Percentiles rank a stretch among this genome's conserved stretches.
These are phyloP conservation scores for Zalaria obscura DNA, from an alignment of 2,329 filamentous ascomycete species.

Conservation along the genomic window DNA sequence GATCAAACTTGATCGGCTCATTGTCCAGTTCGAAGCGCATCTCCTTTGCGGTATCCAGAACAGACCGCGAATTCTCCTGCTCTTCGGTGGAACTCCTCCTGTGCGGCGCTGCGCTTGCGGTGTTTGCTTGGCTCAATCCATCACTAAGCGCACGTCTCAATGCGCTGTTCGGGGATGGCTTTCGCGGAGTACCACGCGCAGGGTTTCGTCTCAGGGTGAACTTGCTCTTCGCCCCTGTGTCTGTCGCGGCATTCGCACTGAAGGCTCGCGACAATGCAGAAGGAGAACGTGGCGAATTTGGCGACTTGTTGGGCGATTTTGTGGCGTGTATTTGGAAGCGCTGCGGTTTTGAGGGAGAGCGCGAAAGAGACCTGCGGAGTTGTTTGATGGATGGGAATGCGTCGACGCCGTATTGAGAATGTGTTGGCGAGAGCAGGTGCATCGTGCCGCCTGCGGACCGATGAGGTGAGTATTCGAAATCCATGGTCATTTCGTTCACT, in stretches of 20 bases:
- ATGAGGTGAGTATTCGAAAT: constrained; percentile 35
- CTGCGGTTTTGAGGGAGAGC: constrained; percentile 74
- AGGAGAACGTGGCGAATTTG: constrained; percentile 26
- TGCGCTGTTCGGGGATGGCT: constrained; percentile 51
- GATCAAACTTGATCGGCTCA: constrained; percentile 33
- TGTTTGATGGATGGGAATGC: constrained; percentile 69
- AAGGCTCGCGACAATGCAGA: constrained; percentile 16
- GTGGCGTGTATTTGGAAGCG: constrained; percentile 51
- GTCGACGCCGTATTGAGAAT: constrained; percentile 52
- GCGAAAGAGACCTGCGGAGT: constrained; percentile 73
- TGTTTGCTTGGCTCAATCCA: constrained; percentile 27
- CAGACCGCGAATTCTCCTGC: constrained; percentile 17
- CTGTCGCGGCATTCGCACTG: constrained; percentile 6
- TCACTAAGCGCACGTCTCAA: constrained; percentile 1
- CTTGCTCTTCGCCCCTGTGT: constrained; percentile 32
- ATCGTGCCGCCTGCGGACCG: constrained; percentile 55
- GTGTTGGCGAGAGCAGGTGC: constrained; percentile 72
- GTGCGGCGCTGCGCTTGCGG: constrained; percentile 1
- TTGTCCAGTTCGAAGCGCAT: constrained; percentile 23
- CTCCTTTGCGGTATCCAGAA: constrained; percentile 12
- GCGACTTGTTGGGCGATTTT: constrained; percentile 27
- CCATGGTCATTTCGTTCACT: constrained; percentile 18
- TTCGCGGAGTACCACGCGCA: constrained; percentile 44
- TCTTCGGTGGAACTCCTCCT: constrained; percentile 32
- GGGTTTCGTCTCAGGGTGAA: constrained; percentile 30